Evolutionary conservation across 805 yeast species (phyloP).

Genomic region (Clavispora fructus): DNA sequence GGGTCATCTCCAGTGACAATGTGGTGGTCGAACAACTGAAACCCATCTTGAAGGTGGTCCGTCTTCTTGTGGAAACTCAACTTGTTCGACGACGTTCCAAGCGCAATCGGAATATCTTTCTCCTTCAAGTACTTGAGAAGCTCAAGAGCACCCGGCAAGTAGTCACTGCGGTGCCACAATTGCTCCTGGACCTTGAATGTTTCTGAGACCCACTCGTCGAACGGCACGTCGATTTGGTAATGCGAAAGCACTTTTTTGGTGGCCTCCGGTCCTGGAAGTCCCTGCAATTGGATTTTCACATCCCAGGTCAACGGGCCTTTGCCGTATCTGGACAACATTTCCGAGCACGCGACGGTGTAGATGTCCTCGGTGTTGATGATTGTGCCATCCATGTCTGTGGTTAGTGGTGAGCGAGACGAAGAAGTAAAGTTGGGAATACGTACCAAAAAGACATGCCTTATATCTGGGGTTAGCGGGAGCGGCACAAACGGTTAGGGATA

Average conservation of each 20-base stretch:
- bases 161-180: slow-evolving; percentile 58
- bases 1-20: slow-evolving; percentile 86
- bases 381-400: slow-evolving; percentile 88
- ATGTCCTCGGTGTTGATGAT: slow-evolving; percentile 87
- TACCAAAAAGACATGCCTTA: slow-evolving; percentile 71
- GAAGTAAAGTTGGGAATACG: slow-evolving; percentile 17
- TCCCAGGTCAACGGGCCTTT: slow-evolving; percentile 89
- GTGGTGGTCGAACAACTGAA: slow-evolving; percentile 56
- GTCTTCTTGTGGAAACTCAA: slow-evolving; percentile 69
- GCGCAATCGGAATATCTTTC: slow-evolving; percentile 68
- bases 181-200: slow-evolving; percentile 51
- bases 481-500: neutral
- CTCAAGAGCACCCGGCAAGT: slow-evolving; percentile 83
- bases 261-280: slow-evolving; percentile 82
- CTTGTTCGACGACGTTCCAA: slow-evolving; percentile 79
- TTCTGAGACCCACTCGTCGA: slow-evolving; percentile 4
- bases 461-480: slow-evolving; percentile 14
- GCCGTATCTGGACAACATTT: slow-evolving; percentile 59
- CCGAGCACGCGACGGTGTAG: slow-evolving; percentile 74
- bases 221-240: slow-evolving; percentile 51
- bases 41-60: slow-evolving; percentile 56
- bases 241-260: slow-evolving; percentile 59
- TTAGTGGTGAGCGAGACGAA: slow-evolving; percentile 8
- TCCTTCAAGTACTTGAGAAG: slow-evolving; percentile 50
- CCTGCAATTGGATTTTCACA: slow-evolving; percentile 80